Conservation (phyloP, 1,284 basidiomycete species). For the Inonotus hispidus region DNA sequence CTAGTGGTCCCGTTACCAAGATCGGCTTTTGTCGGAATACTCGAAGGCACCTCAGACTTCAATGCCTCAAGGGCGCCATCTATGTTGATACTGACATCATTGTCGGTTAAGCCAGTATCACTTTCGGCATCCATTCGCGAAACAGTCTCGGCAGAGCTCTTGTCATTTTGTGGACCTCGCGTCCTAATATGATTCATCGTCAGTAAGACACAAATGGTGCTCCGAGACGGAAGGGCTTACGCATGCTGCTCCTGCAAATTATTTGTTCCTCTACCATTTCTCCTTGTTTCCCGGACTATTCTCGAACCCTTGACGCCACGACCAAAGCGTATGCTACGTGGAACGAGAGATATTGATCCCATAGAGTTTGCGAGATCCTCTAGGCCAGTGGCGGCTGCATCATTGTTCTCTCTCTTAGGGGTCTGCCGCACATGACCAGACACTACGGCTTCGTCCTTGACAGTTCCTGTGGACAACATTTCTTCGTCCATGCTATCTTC, state of each 20-base stretch:
- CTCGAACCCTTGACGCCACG: conserved; percentile 42
- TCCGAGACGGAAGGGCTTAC: neutral
- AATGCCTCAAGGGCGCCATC: conserved; percentile 17
- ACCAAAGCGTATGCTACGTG: conserved; percentile 63
- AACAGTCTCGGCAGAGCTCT: neutral
- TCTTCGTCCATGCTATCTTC: conserved; percentile 28
- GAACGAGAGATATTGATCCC: conserved; percentile 61
- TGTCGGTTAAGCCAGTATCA: neutral
- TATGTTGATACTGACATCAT: conserved; percentile 15
- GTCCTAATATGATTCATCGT: neutral
- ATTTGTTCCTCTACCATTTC: neutral
- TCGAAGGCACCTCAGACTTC: conserved; percentile 7
- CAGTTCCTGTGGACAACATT: conserved; percentile 7
- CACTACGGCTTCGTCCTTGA: conserved; percentile 8
- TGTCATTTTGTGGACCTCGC: neutral
- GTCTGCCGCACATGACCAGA: neutral
- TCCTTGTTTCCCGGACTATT: conserved; percentile 18
- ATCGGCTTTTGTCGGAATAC: neutral
- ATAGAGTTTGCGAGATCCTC: conserved; percentile 45
- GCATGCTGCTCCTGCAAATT: neutral
- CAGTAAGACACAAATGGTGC: neutral
- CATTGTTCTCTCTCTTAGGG: neutral
- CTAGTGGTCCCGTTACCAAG: neutral
- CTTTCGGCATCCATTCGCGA: neutral
- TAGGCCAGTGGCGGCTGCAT: conserved; percentile 21